phyloP scores from a whole-genome alignment of 495 filamentous ascomycete species.

The Talaromyces ruber region DNA sequence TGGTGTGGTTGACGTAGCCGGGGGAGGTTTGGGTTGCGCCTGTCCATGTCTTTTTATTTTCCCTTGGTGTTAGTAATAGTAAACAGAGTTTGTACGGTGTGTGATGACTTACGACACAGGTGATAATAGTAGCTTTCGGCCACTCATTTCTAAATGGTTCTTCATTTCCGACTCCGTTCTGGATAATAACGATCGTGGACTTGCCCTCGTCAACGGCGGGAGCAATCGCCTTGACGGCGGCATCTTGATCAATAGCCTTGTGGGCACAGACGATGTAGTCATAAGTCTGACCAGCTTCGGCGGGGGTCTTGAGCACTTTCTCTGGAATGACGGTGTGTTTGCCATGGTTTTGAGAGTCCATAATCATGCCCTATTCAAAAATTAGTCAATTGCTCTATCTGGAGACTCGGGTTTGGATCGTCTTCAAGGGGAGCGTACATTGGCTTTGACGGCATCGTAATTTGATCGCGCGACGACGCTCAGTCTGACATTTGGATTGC shows the following conservation, averaged over 20 bases:
- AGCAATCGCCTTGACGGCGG: slow-evolving; percentile 22
- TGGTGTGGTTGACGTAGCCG: slow-evolving; percentile 34
- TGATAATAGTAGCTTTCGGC: slow-evolving; percentile 19
- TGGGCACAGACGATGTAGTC: slow-evolving; percentile 43
- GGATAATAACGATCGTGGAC: slow-evolving; percentile 22
- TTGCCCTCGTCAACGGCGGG: slow-evolving; percentile 22
- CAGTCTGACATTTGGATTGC: slow-evolving; percentile 29
- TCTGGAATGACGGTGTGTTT: slow-evolving; percentile 31
- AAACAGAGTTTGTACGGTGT: background rate
- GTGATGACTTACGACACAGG: slow-evolving; percentile 21
- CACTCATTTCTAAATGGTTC: slow-evolving; percentile 21
- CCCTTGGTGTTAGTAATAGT: background rate
- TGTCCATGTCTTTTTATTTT: slow-evolving; percentile 34
- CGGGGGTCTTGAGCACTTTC: slow-evolving; percentile 29
- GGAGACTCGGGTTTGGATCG: background rate
- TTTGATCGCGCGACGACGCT: slow-evolving; percentile 46
- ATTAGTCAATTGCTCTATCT: background rate
- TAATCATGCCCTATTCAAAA: slow-evolving; percentile 27
- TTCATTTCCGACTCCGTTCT: slow-evolving; percentile 31
- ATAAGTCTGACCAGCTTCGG: slow-evolving; percentile 26
- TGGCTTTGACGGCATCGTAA: slow-evolving; percentile 34
- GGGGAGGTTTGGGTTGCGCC: slow-evolving; percentile 38
- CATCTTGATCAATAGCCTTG: slow-evolving; percentile 39
- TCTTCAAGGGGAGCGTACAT: slow-evolving; percentile 15
- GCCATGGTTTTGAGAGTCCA: slow-evolving; percentile 40